Base-by-base conservation (phyloP, 2,329 filamentous ascomycete species). In the Sclerotinia trifoliorum region DNA sequence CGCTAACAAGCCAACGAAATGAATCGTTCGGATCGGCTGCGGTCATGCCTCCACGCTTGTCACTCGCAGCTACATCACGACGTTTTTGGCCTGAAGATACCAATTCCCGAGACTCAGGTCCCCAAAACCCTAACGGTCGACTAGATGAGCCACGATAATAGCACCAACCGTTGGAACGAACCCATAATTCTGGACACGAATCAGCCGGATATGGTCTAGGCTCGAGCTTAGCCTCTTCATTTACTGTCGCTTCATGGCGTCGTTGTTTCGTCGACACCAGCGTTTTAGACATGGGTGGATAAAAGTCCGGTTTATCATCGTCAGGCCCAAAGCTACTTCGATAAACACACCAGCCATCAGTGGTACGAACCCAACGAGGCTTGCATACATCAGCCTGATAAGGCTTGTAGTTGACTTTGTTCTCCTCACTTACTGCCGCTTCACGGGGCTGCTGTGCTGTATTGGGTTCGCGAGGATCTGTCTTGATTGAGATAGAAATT, bases 311-410 rank as follows among this genome's bases (percentile, higher is more conserved):
- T 56, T 32, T 56, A 19, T n/a, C 13, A 2, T 32, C 32, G 19
- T 39, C 29, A 21, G 21, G 21, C 10, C n/a, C 54, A 56, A 35
- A 56, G 29, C 54, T n/a, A n/a, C 42, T 24, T n/a, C 26, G 10
- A 19, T 49, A 49, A 32, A 49, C 26, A 26, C 60, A 62, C 60
- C 60, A 62, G 10, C 60, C 46, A 39, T 51, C 58, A 49, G 19
- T 62, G 6, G 44, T 49, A 21, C 21, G 29, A 24, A 51, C 8
- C 60, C 60, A 62, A 8, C 44, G 46, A 26, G 32, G 10, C 39
- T 15, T 35, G 35, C 60, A 62, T 8, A 10, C 49, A 24, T 39
- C 46, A 21, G 60, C 60, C 46, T 10, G 32, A 13, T 62, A 51
- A 4, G 29, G 15, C 35, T 21, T 48, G n/a, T 21, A 35, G 21